Percentiles rank a stretch among this genome's conserved stretches.
phyloP scores from a whole-genome alignment of 345 rosid genomes.

The Heritiera littoralis region DNA sequence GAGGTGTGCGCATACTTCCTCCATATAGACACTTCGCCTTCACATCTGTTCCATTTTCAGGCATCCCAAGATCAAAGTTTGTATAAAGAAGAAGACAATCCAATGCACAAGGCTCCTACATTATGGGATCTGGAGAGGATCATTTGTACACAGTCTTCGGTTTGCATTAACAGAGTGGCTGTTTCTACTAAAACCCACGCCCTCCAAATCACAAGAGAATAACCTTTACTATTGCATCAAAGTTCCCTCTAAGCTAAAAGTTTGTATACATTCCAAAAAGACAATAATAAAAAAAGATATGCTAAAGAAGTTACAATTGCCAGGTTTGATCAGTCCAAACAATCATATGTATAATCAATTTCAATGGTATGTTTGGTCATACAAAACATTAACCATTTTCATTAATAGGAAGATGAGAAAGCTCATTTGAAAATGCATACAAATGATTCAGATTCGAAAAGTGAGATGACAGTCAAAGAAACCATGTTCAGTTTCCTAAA shows the following conservation, averaged over 20 bases:
- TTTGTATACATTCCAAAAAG: not conserved
- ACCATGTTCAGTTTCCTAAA: not conserved
- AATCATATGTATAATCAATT: not conserved
- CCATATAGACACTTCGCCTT: conserved; percentile 57
- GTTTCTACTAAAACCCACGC: too few relatives aligned
- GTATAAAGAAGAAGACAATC: not conserved
- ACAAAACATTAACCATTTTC: not conserved
- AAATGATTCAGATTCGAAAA: not conserved
- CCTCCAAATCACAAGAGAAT: too few relatives aligned
- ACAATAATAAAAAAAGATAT: not conserved
- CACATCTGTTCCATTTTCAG: conserved; percentile 45
- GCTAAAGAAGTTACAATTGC: not conserved
- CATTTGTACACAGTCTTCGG: too few relatives aligned
- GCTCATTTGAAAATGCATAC: not conserved
- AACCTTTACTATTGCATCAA: too few relatives aligned
- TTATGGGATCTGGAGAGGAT: too few relatives aligned
- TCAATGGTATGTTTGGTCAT: not conserved
- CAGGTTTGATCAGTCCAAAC: not conserved
- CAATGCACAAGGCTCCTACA: too few relatives aligned
- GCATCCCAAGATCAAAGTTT: conserved; percentile 11
- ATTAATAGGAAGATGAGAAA: not conserved
- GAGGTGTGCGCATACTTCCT: conserved; percentile 31
- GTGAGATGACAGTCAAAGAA: not conserved
- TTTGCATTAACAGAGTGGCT: too few relatives aligned
- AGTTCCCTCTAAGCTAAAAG: not conserved